These are phyloP conservation scores for Simplicillium sp. DNA, from an alignment of 2,329 filamentous ascomycete species.

Conservation along the genomic window DNA sequence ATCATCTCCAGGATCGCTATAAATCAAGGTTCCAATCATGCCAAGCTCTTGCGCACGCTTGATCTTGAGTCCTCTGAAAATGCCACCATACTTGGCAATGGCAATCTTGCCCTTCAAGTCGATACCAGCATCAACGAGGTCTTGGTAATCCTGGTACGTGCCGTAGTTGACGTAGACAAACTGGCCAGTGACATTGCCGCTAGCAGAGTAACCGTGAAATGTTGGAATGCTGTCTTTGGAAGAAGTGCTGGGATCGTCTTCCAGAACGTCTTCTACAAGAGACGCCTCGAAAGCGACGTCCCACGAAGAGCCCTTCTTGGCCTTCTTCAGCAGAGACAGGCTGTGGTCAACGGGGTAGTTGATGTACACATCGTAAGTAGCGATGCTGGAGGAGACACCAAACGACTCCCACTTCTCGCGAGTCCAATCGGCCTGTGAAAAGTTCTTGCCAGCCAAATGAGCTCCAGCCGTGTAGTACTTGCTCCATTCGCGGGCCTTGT, in stretches of 20 bases:
- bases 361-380: constrained; percentile 66
- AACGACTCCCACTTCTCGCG: constrained; percentile 63
- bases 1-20: constrained; percentile 84
- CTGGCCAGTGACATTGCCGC: constrained; percentile 78
- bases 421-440: constrained; percentile 66
- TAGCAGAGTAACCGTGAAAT: constrained; percentile 92
- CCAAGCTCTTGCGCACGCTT: constrained; percentile 87
- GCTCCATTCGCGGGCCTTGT: constrained; percentile 60
- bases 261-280: constrained; percentile 73
- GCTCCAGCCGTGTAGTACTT: constrained; percentile 68
- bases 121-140: constrained; percentile 66
- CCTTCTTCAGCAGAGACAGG: constrained; percentile 52
- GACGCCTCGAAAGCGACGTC: constrained; percentile 68
- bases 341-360: constrained; percentile 69
- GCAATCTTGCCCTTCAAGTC: constrained; percentile 78
- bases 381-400: constrained; percentile 55
- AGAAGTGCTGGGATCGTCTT: constrained; percentile 72
- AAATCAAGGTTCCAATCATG: constrained; percentile 78
- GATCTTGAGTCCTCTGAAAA: constrained; percentile 86
- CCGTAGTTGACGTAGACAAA: constrained; percentile 92
- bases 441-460: constrained; percentile 69
- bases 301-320: constrained; percentile 30
- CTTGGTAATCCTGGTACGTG: constrained; percentile 76
- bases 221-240: constrained; percentile 68
- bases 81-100: constrained; percentile 72